phyloP scores from a whole-genome alignment of 768 basidiomycete species.

The Melanogaster broomeanus region DNA sequence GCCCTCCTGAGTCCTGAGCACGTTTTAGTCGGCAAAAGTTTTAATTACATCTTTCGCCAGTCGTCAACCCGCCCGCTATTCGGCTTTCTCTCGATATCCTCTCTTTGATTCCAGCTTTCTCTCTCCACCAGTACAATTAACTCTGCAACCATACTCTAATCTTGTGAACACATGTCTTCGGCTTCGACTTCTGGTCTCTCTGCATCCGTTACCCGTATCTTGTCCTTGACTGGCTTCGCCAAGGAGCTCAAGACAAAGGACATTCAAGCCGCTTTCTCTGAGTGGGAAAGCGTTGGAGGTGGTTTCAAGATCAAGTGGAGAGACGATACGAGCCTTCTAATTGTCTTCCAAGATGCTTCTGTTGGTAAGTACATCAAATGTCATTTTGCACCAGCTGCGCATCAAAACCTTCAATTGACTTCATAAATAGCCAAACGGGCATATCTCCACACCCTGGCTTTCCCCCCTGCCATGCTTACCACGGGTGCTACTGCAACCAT shows the following conservation, averaged over 20 bases:
- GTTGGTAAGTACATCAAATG: slow-evolving; percentile 66
- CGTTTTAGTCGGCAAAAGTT: slow-evolving; percentile 31
- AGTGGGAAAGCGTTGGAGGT: slow-evolving; percentile 83
- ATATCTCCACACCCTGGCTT: slow-evolving; percentile 87
- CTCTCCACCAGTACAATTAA: slow-evolving; percentile 3
- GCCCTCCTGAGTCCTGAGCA: slow-evolving; percentile 15
- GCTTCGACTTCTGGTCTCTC: slow-evolving; percentile 80
- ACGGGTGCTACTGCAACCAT: slow-evolving; percentile 61
- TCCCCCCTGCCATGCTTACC: slow-evolving; percentile 69
- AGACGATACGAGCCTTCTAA: slow-evolving; percentile 93
- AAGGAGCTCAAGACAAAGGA: slow-evolving; percentile 98
- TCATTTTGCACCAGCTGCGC: slow-evolving; percentile 1
- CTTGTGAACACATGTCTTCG: slow-evolving; percentile 48
- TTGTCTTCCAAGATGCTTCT: slow-evolving; percentile 90
- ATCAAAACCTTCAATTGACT: background rate
- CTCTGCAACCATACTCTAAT: slow-evolving; percentile 6
- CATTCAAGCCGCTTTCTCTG: slow-evolving; percentile 86
- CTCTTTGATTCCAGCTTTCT: slow-evolving; percentile 12
- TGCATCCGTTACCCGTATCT: slow-evolving; percentile 94
- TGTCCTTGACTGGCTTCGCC: slow-evolving; percentile 88
- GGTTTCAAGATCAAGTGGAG: slow-evolving; percentile 99
- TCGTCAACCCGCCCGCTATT: slow-evolving; percentile 11
- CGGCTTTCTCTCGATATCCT: slow-evolving; percentile 17
- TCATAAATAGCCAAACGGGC: slow-evolving; percentile 27
- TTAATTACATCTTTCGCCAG: slow-evolving; percentile 13